A percentile compares a stretch with the other conserved stretches of the same genome.
Conservation (phyloP, 495 filamentous ascomycete genomes). For the Cryomyces antarcticus region DNA sequence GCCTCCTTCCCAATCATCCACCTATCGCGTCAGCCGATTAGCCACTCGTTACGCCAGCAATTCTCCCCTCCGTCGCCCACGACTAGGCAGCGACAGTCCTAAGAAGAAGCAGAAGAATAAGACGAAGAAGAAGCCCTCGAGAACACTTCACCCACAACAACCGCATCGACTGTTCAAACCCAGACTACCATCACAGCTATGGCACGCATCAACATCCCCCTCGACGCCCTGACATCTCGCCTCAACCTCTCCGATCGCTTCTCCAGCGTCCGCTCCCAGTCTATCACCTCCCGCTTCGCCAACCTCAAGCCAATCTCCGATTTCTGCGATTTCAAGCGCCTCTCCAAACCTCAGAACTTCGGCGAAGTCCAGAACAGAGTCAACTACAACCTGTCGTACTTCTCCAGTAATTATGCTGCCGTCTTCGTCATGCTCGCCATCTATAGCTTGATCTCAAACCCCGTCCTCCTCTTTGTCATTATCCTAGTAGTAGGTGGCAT, state of each 20-base stretch:
- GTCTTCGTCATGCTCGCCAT: constrained; percentile 88
- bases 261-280: constrained; percentile 55
- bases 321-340: constrained; percentile 85
- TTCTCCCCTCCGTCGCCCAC: too few species aligned
- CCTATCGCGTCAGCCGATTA: too few species aligned
- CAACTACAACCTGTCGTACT: constrained; percentile 93
- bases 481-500: constrained; percentile 65
- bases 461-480: constrained; percentile 72
- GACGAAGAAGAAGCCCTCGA: too few species aligned
- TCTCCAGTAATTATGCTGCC: constrained; percentile 93
- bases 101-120: too few species aligned
- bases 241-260: constrained; percentile 63
- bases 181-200: constrained; percentile 27
- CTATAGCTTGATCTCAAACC: constrained; percentile 81
- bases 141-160: background rate
- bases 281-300: constrained; percentile 62
- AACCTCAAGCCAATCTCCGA: constrained; percentile 83
- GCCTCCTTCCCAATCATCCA: too few species aligned
- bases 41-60: too few species aligned
- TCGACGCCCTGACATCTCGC: constrained; percentile 78
- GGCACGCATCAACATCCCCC: constrained; percentile 75
- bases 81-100: too few species aligned
- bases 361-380: constrained; percentile 78
- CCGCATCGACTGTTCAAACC: background rate
- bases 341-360: constrained; percentile 86